A percentile compares a stretch with the other conserved stretches of the same genome.
Conservation (phyloP, 345 rosid genomes). For the Heritiera littoralis region DNA sequence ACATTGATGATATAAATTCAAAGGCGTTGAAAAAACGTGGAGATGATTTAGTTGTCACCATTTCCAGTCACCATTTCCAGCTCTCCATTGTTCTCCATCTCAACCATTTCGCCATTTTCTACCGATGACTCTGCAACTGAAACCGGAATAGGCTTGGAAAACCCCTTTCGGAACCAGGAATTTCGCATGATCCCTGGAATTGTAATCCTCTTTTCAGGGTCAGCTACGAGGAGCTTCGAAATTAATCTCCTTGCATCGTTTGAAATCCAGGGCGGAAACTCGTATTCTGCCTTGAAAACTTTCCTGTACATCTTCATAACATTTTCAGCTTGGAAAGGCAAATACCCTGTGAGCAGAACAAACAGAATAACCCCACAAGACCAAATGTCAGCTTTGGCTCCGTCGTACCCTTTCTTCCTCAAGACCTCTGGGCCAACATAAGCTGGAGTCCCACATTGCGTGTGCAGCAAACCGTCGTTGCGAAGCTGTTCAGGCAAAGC, state of each 20-base stretch:
- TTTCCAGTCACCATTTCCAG: neutral
- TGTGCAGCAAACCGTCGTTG: slow-evolving; percentile 35
- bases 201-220: slow-evolving; percentile 21
- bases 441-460: slow-evolving; percentile 31
- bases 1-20: slow-evolving; percentile 73
- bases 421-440: slow-evolving; percentile 27
- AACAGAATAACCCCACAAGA: slow-evolving; percentile 30
- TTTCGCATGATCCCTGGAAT: slow-evolving; percentile 2
- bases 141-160: slow-evolving; percentile 28
- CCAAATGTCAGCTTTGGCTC: slow-evolving; percentile 24
- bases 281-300: slow-evolving; percentile 21
- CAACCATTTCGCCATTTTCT: slow-evolving; percentile 13
- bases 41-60: neutral
- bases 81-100: neutral
- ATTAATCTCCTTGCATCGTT: slow-evolving; percentile 20
- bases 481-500: slow-evolving; percentile 28
- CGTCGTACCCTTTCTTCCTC: slow-evolving; percentile 23
- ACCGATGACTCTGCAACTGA: slow-evolving; percentile 33
- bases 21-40: slow-evolving; percentile 66
- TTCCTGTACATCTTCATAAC: slow-evolving; percentile 26
- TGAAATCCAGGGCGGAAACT: slow-evolving; percentile 22
- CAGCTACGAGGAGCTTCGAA: slow-evolving; percentile 17
- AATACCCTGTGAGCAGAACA: slow-evolving; percentile 24
- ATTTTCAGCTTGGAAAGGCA: slow-evolving; percentile 25
- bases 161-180: slow-evolving; percentile 22